Base-by-base conservation (phyloP, 768 basidiomycete genomes). In the Chlorophyllum brunneum region DNA sequence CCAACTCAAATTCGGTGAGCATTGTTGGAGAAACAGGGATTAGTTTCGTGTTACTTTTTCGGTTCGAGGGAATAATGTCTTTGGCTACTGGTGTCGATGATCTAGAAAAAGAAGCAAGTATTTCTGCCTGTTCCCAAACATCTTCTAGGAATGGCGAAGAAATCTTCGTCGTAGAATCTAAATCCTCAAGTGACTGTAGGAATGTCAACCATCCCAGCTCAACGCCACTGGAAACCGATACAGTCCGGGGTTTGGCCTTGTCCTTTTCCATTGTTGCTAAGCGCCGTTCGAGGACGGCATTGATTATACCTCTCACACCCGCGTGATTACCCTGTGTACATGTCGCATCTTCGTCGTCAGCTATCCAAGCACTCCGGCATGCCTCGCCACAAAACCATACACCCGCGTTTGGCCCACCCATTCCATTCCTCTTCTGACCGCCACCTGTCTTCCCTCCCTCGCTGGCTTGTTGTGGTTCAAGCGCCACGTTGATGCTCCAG, bases 361-460 rank as follows among this genome's bases (percentile, higher is more conserved):
- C 55, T 26, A 73, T 57, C 78, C 81, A 85, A 4, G 20, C 52
- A 34, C 69, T 63, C 50, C 70, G 70, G 61, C 85, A 86, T 7
- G 49, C 54, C 8, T 70, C 70, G 33, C 70, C 72, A 62, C 85
- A 87, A 59, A 86, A 86, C 74, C 76, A 82, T 5, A 77, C 68
- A 0, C 80, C 78, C 8, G 70, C 64, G 18, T 66, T 70, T 13
- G 53, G 54, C 22, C 51, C 51, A 23, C 60, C 58, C 9, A 50
- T 47, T 7, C 55, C 44, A 16, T 15, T 37, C 11, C 10, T 51
- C 36, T 51, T 40, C 27, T 40, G 43, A 29, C 11, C 16, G 4
- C 22, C 22, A 22, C 41, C 40, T 15, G 16, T 13, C 15, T 29
- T 45, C 1, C 23, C 16, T 4, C 59, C 37, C 54, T 36, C 38